phyloP scores from a whole-genome alignment of 2,329 filamentous ascomycete species.

The Trichophyton benhamiae region DNA sequence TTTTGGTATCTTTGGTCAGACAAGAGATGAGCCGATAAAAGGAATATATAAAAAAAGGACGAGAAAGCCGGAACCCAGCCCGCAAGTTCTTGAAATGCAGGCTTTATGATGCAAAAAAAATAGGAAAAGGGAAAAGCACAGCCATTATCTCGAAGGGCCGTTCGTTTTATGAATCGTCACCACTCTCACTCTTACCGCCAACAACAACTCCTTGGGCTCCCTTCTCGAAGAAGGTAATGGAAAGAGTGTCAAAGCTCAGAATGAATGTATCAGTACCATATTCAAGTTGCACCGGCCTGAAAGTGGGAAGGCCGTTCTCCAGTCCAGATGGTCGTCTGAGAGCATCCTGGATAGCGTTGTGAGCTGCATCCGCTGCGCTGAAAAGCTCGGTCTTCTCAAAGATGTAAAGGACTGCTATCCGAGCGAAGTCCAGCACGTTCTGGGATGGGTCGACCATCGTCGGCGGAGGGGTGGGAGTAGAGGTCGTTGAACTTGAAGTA shows the following conservation, averaged over 20 bases:
- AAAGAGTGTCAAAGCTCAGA: conserved; percentile 17
- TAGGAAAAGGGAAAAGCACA: neutral
- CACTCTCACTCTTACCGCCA: neutral
- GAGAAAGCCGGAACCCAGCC: neutral
- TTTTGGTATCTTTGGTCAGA: neutral
- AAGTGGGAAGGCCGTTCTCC: neutral
- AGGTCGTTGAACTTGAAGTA: conserved; percentile 10
- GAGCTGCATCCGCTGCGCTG: conserved; percentile 12
- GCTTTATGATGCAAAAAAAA: neutral
- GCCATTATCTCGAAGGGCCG: neutral
- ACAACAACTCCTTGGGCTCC: neutral
- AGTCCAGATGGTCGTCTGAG: conserved; percentile 7
- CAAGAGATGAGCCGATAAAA: neutral
- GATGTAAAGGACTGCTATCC: conserved; percentile 19
- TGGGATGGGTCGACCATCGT: conserved; percentile 10
- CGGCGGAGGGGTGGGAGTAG: neutral
- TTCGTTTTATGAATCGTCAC: neutral
- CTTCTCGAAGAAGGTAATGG: conserved; percentile 15
- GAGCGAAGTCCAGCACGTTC: conserved; percentile 18
- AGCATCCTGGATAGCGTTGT: conserved; percentile 13
- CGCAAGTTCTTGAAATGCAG: conserved; percentile 6
- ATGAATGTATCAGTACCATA: conserved; percentile 13
- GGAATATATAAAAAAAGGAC: neutral
- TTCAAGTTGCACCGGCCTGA: conserved; percentile 14
- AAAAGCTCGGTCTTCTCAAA: conserved; percentile 16